phyloP scores from a whole-genome alignment of 2,329 filamentous ascomycete species.

The Coleophoma crateriformis region DNA sequence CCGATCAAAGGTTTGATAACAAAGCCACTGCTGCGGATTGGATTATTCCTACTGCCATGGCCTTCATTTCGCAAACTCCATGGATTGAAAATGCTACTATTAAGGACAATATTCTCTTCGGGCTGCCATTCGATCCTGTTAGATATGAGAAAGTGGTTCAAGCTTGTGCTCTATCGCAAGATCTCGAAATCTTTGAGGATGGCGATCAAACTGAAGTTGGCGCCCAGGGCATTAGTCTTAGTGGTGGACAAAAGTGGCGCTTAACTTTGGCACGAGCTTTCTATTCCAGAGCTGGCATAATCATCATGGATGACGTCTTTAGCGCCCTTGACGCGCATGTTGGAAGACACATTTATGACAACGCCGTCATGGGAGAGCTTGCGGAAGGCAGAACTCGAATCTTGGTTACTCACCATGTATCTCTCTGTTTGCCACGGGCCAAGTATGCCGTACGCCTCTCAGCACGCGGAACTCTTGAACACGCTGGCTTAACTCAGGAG shows the following conservation, averaged over 20 bases:
- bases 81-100: conserved; percentile 81
- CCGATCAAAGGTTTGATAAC: conserved; percentile 50
- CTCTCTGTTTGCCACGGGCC: conserved; percentile 61
- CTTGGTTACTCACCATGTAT: conserved; percentile 73
- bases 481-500: conserved; percentile 57
- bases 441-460: conserved; percentile 68
- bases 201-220: conserved; percentile 76
- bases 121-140: conserved; percentile 58
- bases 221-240: conserved; percentile 76
- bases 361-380: conserved; percentile 66
- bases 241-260: conserved; percentile 77
- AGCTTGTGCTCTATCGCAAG: conserved; percentile 67
- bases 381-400: conserved; percentile 65
- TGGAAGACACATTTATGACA: conserved; percentile 70
- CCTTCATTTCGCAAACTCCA: conserved; percentile 71
- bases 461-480: conserved; percentile 56
- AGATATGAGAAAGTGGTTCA: conserved; percentile 64
- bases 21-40: conserved; percentile 56
- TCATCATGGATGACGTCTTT: conserved; percentile 78
- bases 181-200: conserved; percentile 67
- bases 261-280: conserved; percentile 72
- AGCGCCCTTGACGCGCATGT: conserved; percentile 76
- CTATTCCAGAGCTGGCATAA: conserved; percentile 70
- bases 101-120: conserved; percentile 71
- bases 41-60: conserved; percentile 62